A percentile compares a stretch with the other conserved stretches of the same genome.
These are phyloP conservation scores for Suillus sp. DNA, from an alignment of 768 basidiomycete species.

Conservation along the genomic window DNA sequence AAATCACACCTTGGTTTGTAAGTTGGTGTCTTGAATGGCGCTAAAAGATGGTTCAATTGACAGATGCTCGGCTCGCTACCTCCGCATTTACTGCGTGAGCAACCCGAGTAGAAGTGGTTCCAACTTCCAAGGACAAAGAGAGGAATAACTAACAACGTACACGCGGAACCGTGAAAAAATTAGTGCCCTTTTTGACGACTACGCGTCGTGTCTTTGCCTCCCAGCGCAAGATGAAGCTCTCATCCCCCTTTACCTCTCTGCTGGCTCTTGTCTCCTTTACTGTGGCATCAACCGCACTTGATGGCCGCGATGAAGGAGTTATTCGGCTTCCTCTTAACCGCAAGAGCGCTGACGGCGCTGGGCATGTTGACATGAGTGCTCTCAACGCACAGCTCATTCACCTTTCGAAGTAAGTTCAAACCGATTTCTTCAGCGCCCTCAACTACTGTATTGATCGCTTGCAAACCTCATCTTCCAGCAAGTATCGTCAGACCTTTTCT, in stretches of 20 bases:
- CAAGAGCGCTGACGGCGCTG: not conserved
- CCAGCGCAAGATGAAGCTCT: not conserved
- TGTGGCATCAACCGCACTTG: not conserved
- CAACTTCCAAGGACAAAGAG: not conserved
- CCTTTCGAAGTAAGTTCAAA: not conserved
- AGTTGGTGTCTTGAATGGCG: not conserved
- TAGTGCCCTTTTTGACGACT: not conserved
- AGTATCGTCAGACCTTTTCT: conserved; percentile 3
- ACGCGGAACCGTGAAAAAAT: not conserved
- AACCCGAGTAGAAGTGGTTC: conserved; percentile 1
- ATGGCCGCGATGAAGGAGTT: not conserved
- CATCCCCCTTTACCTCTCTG: not conserved
- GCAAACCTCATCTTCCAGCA: not conserved
- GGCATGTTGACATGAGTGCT: not conserved
- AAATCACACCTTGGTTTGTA: not conserved
- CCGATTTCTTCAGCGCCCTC: not conserved
- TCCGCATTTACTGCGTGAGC: not conserved
- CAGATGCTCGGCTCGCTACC: not conserved
- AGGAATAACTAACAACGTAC: not conserved
- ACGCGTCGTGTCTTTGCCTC: not conserved
- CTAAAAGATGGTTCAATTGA: not conserved
- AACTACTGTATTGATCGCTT: not conserved
- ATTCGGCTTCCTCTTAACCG: conserved; percentile 1
- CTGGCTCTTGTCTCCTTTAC: not conserved
- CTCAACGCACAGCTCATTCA: not conserved